Conservation (phyloP, 2,329 filamentous ascomycete genomes). For the Teratosphaeria viscida region DNA sequence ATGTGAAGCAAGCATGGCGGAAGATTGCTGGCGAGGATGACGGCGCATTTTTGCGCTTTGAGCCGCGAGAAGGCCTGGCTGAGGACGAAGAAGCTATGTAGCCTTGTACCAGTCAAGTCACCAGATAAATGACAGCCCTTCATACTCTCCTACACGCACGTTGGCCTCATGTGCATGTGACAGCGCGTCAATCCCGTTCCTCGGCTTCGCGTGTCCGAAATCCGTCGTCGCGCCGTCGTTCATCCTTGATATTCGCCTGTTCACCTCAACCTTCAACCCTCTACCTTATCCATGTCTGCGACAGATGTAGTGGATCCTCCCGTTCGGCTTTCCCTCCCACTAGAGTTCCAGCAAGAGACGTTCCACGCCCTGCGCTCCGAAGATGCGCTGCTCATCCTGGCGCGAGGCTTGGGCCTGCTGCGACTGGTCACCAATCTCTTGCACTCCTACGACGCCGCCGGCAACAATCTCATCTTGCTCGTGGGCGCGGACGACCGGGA, state of each 20-base stretch:
- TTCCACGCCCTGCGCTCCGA: conserved; percentile 82
- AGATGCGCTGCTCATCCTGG: conserved; percentile 88
- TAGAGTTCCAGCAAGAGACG: conserved; percentile 88
- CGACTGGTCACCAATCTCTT: conserved; percentile 91
- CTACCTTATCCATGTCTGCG: neutral
- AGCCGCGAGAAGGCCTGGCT: conserved; percentile 2
- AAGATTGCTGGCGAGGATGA: conserved; percentile 45
- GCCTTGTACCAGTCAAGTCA: neutral
- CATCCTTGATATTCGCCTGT: neutral
- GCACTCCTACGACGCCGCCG: conserved; percentile 91
- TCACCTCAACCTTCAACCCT: neutral
- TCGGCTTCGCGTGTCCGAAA: neutral
- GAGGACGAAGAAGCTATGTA: conserved; percentile 3
- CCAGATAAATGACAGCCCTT: neutral
- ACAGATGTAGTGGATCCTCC: conserved; percentile 29
- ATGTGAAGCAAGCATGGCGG: conserved; percentile 62
- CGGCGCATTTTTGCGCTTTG: conserved; percentile 65
- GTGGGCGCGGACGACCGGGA: conserved; percentile 86
- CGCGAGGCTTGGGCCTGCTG: conserved; percentile 82
- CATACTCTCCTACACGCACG: neutral
- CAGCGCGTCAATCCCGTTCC: neutral
- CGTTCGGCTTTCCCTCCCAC: conserved; percentile 71
- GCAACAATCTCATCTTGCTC: conserved; percentile 82
- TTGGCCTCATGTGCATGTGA: conserved; percentile 1
- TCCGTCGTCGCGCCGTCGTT: neutral